Conservation (phyloP, 2,329 filamentous ascomycete species). For the Neofusicoccum kwambonambiense region DNA sequence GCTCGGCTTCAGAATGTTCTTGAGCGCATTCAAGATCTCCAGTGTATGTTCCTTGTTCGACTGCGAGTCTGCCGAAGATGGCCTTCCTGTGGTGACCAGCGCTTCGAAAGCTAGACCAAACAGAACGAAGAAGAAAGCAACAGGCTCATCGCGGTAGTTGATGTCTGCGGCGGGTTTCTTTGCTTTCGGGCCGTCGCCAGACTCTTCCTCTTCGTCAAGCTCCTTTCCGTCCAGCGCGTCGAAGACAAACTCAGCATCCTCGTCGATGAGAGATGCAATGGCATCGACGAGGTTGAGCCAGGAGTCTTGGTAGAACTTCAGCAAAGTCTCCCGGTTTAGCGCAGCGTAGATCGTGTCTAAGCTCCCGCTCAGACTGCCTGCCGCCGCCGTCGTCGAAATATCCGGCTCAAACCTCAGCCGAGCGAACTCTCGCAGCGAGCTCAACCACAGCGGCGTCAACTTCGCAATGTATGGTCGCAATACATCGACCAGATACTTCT, state of each 20-base stretch:
- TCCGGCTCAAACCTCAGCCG: conserved; percentile 93
- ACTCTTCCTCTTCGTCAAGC: conserved; percentile 22
- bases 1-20: conserved; percentile 90
- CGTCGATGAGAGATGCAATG: conserved; percentile 94
- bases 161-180: conserved; percentile 60
- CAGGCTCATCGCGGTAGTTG: conserved; percentile 96
- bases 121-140: conserved; percentile 97
- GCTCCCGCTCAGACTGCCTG: conserved; percentile 77
- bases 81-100: conserved; percentile 75
- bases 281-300: conserved; percentile 97
- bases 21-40: conserved; percentile 85
- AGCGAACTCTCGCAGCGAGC: conserved; percentile 90
- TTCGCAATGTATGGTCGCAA: conserved; percentile 86
- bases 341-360: conserved; percentile 94
- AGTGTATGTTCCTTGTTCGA: conserved; percentile 72
- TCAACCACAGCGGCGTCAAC: conserved; percentile 89
- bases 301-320: conserved; percentile 94
- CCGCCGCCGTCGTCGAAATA: conserved; percentile 77
- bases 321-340: conserved; percentile 85
- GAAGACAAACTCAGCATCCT: conserved; percentile 97
- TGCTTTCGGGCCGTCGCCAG: conserved; percentile 13
- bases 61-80: conserved; percentile 29
- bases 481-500: conserved; percentile 84
- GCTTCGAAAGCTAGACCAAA: conserved; percentile 97
- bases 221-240: conserved; percentile 88